Conservation (phyloP, 1,284 basidiomycete species). For the Ustilago hordei region DNA sequence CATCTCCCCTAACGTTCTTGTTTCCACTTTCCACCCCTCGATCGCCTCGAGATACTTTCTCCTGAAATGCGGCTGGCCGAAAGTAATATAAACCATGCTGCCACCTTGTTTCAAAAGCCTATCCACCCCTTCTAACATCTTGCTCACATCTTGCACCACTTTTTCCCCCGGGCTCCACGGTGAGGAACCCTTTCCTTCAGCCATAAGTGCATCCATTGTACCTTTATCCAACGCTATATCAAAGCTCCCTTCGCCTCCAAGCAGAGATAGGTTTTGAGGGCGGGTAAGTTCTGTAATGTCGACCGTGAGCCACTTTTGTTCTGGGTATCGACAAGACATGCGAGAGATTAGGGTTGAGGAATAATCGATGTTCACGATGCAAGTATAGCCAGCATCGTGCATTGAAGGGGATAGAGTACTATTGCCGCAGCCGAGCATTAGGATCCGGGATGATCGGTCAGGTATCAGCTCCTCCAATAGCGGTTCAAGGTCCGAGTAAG, state of each 20-base stretch:
- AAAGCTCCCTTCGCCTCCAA: slow-evolving; percentile 51
- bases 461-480: slow-evolving; percentile 50
- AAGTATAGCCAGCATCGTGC: slow-evolving; percentile 51
- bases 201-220: slow-evolving; percentile 68
- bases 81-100: slow-evolving; percentile 65
- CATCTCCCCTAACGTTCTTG: slow-evolving; percentile 56
- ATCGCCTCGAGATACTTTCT: slow-evolving; percentile 45
- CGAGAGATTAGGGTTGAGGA: slow-evolving; percentile 53
- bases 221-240: slow-evolving; percentile 66
- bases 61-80: slow-evolving; percentile 66
- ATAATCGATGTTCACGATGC: slow-evolving; percentile 62
- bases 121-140: slow-evolving; percentile 59
- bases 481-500: neutral
- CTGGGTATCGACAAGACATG: slow-evolving; percentile 49
- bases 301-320: slow-evolving; percentile 53
- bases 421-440: slow-evolving; percentile 68
- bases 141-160: slow-evolving; percentile 46
- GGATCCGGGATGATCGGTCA: slow-evolving; percentile 39
- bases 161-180: slow-evolving; percentile 60
- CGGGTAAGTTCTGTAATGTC: slow-evolving; percentile 61
- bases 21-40: slow-evolving; percentile 54
- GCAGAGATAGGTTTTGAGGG: slow-evolving; percentile 22
- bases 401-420: slow-evolving; percentile 59
- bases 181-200: slow-evolving; percentile 46
- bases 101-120: slow-evolving; percentile 56